Evolutionary conservation across 1,284 basidiomycete species (phyloP).

Genomic region (Cutaneotrichosporon sp.): DNA sequence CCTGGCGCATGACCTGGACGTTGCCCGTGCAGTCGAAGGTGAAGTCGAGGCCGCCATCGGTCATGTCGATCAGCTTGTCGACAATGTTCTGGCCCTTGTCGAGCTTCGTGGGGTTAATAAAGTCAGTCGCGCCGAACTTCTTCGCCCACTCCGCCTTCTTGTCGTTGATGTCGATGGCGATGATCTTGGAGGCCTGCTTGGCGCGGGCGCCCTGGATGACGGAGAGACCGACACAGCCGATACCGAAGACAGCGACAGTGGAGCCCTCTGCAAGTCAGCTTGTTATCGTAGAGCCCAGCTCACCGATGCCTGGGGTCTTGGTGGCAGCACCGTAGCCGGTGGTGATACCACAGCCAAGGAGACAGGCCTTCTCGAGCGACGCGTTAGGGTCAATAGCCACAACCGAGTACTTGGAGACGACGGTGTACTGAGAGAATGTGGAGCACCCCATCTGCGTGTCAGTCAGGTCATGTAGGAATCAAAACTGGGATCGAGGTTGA

Average conservation of each 20-base stretch:
- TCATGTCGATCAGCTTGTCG: conserved; percentile 84
- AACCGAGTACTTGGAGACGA: conserved; percentile 94
- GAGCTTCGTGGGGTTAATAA: conserved; percentile 77
- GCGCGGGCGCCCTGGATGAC: conserved; percentile 75
- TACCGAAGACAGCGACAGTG: conserved; percentile 89
- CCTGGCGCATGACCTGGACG: conserved; percentile 89
- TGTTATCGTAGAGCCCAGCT: no score
- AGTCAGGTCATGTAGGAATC: no score
- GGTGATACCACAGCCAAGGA: conserved; percentile 93
- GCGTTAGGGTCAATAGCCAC: conserved; percentile 83
- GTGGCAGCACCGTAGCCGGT: conserved; percentile 64
- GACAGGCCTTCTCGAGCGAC: conserved; percentile 87
- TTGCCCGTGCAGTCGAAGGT: conserved; percentile 97
- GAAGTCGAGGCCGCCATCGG: conserved; percentile 94
- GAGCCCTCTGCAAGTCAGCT: no score
- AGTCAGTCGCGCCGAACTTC: conserved; percentile 96
- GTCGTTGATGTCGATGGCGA: conserved; percentile 88
- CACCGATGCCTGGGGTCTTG: conserved; percentile 53
- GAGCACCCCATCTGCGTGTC: conserved; percentile 84
- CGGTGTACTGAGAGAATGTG: conserved; percentile 98
- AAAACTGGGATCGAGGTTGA: no score
- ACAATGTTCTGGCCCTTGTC: conserved; percentile 76
- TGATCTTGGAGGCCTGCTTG: conserved; percentile 78
- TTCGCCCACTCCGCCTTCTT: conserved; percentile 80
- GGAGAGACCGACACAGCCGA: conserved; percentile 93